Base-by-base conservation (phyloP, 768 basidiomycete species). In the Agrocybe chaxingu region DNA sequence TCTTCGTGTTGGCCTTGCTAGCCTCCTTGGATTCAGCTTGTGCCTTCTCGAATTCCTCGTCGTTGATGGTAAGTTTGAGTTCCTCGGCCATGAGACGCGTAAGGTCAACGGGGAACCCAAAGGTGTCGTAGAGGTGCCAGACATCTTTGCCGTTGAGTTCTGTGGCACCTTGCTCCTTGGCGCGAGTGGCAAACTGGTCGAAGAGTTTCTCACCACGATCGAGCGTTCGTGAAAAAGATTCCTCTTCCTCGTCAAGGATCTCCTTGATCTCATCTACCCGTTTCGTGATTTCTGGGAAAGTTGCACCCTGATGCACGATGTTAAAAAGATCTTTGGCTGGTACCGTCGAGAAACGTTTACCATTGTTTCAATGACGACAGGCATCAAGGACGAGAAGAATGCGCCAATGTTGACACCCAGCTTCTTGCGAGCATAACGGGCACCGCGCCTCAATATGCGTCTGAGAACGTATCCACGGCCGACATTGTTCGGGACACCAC, bases 11-110 rank as follows among this genome's bases (percentile, higher is more conserved):
- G 4, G 82, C 90, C 69, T 94, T 96, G 68, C 91, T 94, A 3
- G 92, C 93, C 63, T 93, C 90, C 67, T 91, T 94, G 39, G 91
- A 93, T 53, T 81, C 79, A 18, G 86, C 80, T 64, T 94, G 89
- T 7, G 97, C 97, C 55, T 80, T 80, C 57, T 92, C 92, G 59
- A 98, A 96, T 58, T 95, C 94, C 42, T 75, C 74, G 57, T 95
- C 85, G 62, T 98, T 93, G 60, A 98, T 80, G 6, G 73, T 76
- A 39, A 99, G 73, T 2, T 85, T 87, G 29, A 92, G 73, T 63
- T 99, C 97, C 66, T 95, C 91, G 3, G 97, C 97, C 97, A 99
- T 98, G 51, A 99, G 76, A 44, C 88, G 85, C 1, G 97, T 99
- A 44, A 99, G 72, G 64, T 99, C 97, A 37, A 92, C 93, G 0